Percentiles rank a stretch among this genome's conserved stretches.
Evolutionary conservation across 2,329 filamentous ascomycete genomes (phyloP).

Genomic region (Dothidotthia symphoricarpi): DNA sequence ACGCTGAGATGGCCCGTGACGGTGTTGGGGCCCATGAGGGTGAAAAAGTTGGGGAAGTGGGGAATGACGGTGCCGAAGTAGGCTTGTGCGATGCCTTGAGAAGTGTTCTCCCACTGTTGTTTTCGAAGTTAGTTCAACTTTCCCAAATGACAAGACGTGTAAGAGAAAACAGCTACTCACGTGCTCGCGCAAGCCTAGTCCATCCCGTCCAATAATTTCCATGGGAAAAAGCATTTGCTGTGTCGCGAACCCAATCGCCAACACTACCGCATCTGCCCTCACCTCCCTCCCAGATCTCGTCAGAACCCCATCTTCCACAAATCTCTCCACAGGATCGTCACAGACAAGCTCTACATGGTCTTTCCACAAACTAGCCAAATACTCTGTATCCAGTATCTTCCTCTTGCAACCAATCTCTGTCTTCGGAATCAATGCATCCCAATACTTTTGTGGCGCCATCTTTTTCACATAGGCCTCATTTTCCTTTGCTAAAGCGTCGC

Average conservation of each 20-base stretch:
- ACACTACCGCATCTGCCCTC: conserved; percentile 49
- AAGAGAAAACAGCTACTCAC: conserved; percentile 22
- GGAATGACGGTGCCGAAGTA: conserved; percentile 54
- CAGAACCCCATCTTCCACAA: conserved; percentile 41
- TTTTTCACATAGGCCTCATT: conserved; percentile 47
- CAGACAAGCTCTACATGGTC: conserved; percentile 46
- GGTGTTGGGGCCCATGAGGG: conserved; percentile 40
- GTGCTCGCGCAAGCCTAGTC: conserved; percentile 42
- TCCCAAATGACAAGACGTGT: too few species aligned
- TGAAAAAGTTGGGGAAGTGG: conserved; percentile 24
- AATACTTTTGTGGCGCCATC: conserved; percentile 47
- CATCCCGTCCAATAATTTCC: conserved; percentile 47
- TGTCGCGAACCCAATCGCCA: conserved; percentile 53
- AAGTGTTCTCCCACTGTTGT: conserved; percentile 43
- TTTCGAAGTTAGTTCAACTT: too few species aligned
- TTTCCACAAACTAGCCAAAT: conserved; percentile 46
- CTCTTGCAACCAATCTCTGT: conserved; percentile 51
- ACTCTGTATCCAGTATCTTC: conserved; percentile 50
- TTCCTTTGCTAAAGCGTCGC: conserved; percentile 39
- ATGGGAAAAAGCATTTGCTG: conserved; percentile 50
- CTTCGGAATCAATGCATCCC: conserved; percentile 46
- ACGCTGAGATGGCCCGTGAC: conserved; percentile 52
- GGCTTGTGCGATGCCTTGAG: conserved; percentile 42
- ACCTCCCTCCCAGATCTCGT: conserved; percentile 42
- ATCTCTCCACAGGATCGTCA: conserved; percentile 43